Percentiles rank a stretch among this genome's conserved stretches.
phyloP scores from a whole-genome alignment of 2,329 filamentous ascomycete species.

The Neonectria faginata region DNA sequence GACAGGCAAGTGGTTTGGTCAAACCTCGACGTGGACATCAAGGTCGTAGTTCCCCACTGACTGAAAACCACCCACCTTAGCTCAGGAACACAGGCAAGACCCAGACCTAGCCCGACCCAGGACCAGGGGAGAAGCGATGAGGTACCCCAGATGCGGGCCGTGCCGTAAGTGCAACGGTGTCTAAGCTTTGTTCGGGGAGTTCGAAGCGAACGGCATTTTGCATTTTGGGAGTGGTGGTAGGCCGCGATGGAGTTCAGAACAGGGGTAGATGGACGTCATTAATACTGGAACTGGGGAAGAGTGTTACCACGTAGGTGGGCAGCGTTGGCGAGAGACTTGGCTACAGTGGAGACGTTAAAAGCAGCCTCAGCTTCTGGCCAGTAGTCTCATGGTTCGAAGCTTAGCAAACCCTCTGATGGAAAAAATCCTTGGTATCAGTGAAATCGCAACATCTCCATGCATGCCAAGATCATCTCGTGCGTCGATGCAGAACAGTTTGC shows the following conservation, averaged over 20 bases:
- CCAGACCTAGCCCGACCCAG: slow-evolving; percentile 1
- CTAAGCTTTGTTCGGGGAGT: background rate
- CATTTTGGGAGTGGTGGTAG: background rate
- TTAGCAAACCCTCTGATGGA: too few species aligned
- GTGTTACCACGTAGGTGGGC: background rate
- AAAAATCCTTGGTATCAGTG: background rate
- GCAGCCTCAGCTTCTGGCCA: background rate
- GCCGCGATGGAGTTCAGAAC: slow-evolving; percentile 7
- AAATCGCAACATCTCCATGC: background rate
- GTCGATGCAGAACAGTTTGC: background rate
- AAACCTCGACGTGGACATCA: slow-evolving; percentile 17
- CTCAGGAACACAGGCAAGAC: slow-evolving; percentile 6
- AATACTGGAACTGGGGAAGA: background rate
- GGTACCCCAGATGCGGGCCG: slow-evolving; percentile 21
- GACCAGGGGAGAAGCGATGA: slow-evolving; percentile 6
- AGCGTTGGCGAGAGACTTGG: background rate
- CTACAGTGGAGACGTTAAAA: background rate
- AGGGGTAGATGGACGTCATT: background rate
- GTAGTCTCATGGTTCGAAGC: background rate
- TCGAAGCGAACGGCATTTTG: background rate
- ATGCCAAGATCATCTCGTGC: background rate
- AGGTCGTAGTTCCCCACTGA: slow-evolving; percentile 18
- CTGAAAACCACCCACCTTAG: slow-evolving; percentile 8
- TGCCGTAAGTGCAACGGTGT: slow-evolving; percentile 16
- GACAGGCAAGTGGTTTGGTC: background rate